These are phyloP conservation scores for Thinopyrum elongatum DNA, from an alignment of 176 grass and related monocot species.

Conservation along the genomic window DNA sequence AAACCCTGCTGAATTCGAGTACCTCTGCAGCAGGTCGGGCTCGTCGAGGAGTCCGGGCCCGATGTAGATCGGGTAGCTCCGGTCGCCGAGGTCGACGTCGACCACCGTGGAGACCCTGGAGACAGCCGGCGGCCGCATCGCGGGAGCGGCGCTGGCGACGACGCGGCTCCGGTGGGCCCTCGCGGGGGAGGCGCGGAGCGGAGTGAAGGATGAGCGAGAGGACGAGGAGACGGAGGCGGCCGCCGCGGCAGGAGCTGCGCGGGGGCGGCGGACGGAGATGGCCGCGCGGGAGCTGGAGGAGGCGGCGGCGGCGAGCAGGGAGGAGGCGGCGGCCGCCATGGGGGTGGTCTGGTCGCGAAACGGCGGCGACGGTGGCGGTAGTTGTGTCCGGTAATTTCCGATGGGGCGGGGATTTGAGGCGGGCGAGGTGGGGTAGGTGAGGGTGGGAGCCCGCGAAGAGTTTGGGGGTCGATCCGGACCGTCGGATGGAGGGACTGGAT, in stretches of 20 bases:
- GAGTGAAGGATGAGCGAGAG: not conserved
- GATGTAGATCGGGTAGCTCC: slow-evolving; percentile 99
- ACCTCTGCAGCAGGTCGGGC: slow-evolving; percentile 89
- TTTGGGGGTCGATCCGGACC: not conserved
- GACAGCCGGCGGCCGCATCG: slow-evolving; percentile 49
- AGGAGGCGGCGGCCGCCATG: slow-evolving; percentile 37
- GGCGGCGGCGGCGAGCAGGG: slow-evolving; percentile 21
- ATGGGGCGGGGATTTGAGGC: slow-evolving; percentile 36
- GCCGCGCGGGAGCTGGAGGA: slow-evolving; percentile 21
- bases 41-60: slow-evolving; percentile 78
- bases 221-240: slow-evolving; percentile 26
- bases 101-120: slow-evolving; percentile 79
- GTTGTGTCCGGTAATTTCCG: not conserved
- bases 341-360: not conserved
- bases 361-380: not conserved
- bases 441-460: not conserved
- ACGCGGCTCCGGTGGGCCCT: slow-evolving; percentile 28
- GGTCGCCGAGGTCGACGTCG: slow-evolving; percentile 86
- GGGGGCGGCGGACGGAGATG: slow-evolving; percentile 15
- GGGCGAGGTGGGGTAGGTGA: slow-evolving; percentile 39
- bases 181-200: slow-evolving; percentile 8
- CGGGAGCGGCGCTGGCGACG: slow-evolving; percentile 41
- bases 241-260: not conserved
- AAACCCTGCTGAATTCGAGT: not conserved
- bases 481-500: not conserved